Base-by-base conservation (phyloP, 768 basidiomycete species). In the Rhizopogon sp. region DNA sequence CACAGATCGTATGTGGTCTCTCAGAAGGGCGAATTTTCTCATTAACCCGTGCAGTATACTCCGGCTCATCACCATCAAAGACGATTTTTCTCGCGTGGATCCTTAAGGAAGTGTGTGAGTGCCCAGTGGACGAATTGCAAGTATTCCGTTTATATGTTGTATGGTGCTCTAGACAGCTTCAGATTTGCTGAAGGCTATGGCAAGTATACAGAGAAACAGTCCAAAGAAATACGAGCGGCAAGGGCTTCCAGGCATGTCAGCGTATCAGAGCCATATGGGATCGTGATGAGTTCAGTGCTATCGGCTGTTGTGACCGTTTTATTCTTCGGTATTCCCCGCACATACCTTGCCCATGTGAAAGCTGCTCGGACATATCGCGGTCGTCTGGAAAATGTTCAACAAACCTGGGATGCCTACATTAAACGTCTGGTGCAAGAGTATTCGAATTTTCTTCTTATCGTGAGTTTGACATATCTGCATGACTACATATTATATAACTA, bases 371-470 rank as follows among this genome's bases (percentile, higher is more conserved):
- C 78, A 63, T 80, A 77, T 58, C 74, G 76, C 1, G 80, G 79
- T 3, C 75, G 80, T 14, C 66, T 82, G 25, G 67, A 72, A 2
- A 76, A 70, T 39, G 68, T 81, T n/a, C 76, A 79, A 58, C 63
- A 71, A 45, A 77, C 70, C 40, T 83, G 81, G 80, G 71, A 78
- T 50, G 62, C 58, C 14, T 82, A 81, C 54, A 75, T 80, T 22
- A 71, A 75, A 37, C 74, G 79, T 37, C 71, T 83, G 5, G 77
- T 78, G 5, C 70, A 76, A 55, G 81, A 82, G 58, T 82, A 82
- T 60, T 78, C 79, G 8, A 76, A 82, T 54, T 82, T 83, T 57
- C 68, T 82, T 17, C 72, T 82, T 6, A 76, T 83, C 37, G 81
- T 82, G 57, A 70, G 79, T 66, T 16, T 22, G 4, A 39, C 14